phyloP scores from a whole-genome alignment of 805 yeast genomes.

The Nakazawaea ernobii region DNA sequence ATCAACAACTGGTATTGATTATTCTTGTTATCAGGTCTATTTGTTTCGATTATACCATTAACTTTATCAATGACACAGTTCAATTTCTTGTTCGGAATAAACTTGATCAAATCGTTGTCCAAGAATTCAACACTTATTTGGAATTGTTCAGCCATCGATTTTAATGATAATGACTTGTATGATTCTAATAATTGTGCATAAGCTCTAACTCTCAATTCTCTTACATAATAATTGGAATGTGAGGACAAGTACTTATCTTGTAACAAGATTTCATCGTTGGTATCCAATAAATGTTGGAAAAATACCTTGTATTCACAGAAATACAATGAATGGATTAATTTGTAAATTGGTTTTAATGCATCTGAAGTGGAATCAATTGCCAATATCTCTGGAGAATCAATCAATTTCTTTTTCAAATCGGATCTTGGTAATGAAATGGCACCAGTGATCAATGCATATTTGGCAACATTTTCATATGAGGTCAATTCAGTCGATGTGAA shows the following conservation, averaged over 20 bases:
- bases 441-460: conserved; percentile 85
- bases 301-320: conserved; percentile 80
- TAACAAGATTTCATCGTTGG: conserved; percentile 65
- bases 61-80: conserved; percentile 96
- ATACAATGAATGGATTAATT: conserved; percentile 80
- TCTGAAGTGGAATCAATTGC: conserved; percentile 69
- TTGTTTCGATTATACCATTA: conserved; percentile 91
- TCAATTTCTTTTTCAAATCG: conserved; percentile 74
- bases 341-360: conserved; percentile 71
- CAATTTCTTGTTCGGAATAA: conserved; percentile 88
- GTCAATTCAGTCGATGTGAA: conserved; percentile 91
- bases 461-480: conserved; percentile 84
- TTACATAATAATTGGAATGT: conserved; percentile 78
- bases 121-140: conserved; percentile 84
- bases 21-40: conserved; percentile 93
- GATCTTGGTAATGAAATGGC: conserved; percentile 76
- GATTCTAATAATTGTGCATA: conserved; percentile 92
- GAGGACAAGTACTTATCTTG: conserved; percentile 60
- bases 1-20: conserved; percentile 85
- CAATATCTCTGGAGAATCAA: conserved; percentile 91
- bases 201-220: conserved; percentile 93
- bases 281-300: conserved; percentile 70
- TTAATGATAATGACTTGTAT: conserved; percentile 82
- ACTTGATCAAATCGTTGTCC: conserved; percentile 81
- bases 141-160: conserved; percentile 91